A percentile compares a stretch with the other conserved stretches of the same genome.
phyloP scores from a whole-genome alignment of 345 rosid species.

The Ceriops tagal region DNA sequence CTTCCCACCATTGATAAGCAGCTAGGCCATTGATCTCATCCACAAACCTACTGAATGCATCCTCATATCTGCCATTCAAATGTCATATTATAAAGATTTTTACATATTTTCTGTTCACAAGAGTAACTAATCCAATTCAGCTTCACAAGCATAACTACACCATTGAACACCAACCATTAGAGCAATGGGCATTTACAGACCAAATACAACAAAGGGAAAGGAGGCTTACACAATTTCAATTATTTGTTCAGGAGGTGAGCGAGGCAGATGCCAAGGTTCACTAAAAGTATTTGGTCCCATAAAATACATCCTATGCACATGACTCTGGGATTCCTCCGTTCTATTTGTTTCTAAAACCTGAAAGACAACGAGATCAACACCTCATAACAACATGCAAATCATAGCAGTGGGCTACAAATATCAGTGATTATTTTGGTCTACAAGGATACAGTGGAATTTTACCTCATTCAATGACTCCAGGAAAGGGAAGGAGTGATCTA shows the following conservation, averaged over 20 bases:
- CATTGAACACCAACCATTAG: not conserved
- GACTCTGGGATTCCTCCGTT: conserved; percentile 79
- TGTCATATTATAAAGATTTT: conserved; percentile 1
- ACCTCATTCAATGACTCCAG: conserved; percentile 95
- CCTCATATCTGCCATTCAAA: conserved; percentile 61
- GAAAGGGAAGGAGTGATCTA: conserved; percentile 87
- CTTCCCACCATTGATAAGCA: conserved; percentile 98
- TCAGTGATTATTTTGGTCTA: not conserved
- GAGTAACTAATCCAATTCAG: not conserved
- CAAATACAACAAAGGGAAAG: not conserved
- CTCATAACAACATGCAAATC: not conserved
- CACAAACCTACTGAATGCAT: conserved; percentile 79
- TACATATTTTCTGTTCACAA: not conserved
- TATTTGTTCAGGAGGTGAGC: conserved; percentile 78
- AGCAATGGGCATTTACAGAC: not conserved
- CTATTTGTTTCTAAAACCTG: conserved; percentile 92
- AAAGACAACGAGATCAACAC: conserved; percentile 14
- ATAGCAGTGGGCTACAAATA: not conserved
- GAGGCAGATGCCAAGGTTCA: conserved; percentile 87
- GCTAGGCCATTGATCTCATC: conserved; percentile 85
- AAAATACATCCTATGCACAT: conserved; percentile 85
- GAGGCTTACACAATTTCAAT: conserved; percentile 74
- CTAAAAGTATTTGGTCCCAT: conserved; percentile 87
- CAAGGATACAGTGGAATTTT: not conserved
- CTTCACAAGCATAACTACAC: not conserved